Conservation (phyloP, 768 basidiomycete species). For the Kwoniella sp. region DNA sequence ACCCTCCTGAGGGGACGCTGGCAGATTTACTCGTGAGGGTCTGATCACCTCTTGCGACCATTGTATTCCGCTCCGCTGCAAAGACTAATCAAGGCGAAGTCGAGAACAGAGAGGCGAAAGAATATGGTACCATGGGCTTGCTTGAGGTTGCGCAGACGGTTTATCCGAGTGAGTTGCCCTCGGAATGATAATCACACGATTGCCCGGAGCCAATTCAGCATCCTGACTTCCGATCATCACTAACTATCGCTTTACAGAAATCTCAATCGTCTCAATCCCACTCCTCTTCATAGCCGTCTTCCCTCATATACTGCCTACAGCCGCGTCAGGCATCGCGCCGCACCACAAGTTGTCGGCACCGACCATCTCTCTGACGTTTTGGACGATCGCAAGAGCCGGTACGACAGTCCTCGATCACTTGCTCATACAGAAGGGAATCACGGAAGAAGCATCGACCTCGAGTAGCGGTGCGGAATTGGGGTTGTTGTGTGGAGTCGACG, state of each 20-base stretch:
- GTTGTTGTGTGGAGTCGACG: constrained; percentile 6
- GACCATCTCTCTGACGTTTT: constrained; percentile 3
- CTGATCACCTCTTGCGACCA: too few relatives aligned
- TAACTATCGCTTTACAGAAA: not conserved
- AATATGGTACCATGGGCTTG: constrained; percentile 11
- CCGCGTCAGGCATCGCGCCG: constrained; percentile 2
- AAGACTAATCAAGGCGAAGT: too few relatives aligned
- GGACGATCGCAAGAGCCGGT: constrained; percentile 12
- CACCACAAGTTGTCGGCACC: not conserved
- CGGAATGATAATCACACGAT: not conserved
- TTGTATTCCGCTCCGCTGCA: too few relatives aligned
- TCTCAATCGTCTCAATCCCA: constrained; percentile 9
- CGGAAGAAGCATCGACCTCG: not conserved
- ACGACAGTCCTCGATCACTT: constrained; percentile 12
- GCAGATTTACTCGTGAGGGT: too few relatives aligned
- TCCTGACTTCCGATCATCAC: too few relatives aligned
- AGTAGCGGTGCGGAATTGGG: too few relatives aligned
- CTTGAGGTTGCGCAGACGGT: constrained; percentile 12
- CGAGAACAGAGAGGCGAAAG: not conserved
- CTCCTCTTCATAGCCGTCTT: not conserved
- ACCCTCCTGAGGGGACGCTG: too few relatives aligned
- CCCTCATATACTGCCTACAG: not conserved
- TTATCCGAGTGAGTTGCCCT: constrained; percentile 14
- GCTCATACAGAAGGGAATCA: not conserved
- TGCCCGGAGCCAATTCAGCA: too few relatives aligned